Conservation (phyloP, 2,329 filamentous ascomycete genomes). For the Dendryphion nanum region DNA sequence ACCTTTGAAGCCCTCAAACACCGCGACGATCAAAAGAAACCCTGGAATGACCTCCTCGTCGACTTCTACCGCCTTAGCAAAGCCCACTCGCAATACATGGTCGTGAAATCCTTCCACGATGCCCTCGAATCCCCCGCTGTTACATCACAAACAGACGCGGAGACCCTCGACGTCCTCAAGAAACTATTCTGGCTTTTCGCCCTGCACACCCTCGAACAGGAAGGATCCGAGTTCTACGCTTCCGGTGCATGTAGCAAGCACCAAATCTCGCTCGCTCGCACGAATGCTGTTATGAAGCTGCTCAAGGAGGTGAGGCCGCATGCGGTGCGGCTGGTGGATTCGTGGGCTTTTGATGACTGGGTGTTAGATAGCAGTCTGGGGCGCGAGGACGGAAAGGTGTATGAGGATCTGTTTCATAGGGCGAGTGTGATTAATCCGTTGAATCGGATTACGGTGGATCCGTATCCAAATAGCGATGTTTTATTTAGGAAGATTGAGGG, state of each 20-base stretch:
- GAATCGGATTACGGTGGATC: slow-evolving; percentile 69
- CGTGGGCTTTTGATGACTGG: slow-evolving; percentile 78
- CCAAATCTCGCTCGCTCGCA: slow-evolving; percentile 69
- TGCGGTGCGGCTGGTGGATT: slow-evolving; percentile 68
- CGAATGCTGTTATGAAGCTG: slow-evolving; percentile 66
- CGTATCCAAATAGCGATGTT: slow-evolving; percentile 63
- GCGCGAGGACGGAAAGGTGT: slow-evolving; percentile 70
- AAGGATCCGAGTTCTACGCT: slow-evolving; percentile 71
- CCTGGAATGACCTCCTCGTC: slow-evolving; percentile 75
- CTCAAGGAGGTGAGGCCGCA: slow-evolving; percentile 72
- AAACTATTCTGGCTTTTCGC: slow-evolving; percentile 67
- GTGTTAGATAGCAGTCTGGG: slow-evolving; percentile 71
- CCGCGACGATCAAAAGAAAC: slow-evolving; percentile 70
- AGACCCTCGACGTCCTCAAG: slow-evolving; percentile 60
- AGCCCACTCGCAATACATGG: slow-evolving; percentile 73
- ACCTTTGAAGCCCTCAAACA: slow-evolving; percentile 75
- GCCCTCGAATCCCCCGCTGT: slow-evolving; percentile 58
- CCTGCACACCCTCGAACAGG: slow-evolving; percentile 65
- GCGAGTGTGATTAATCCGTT: slow-evolving; percentile 72
- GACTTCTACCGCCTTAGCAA: slow-evolving; percentile 76
- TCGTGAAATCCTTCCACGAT: slow-evolving; percentile 78
- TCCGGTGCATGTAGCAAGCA: slow-evolving; percentile 67
- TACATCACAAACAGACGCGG: slow-evolving; percentile 54
- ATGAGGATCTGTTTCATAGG: slow-evolving; percentile 72
- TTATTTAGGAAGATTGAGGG: slow-evolving; percentile 61